Conservation (phyloP, 2,329 filamentous ascomycete genomes). For the Pezicula neosporulosa region DNA sequence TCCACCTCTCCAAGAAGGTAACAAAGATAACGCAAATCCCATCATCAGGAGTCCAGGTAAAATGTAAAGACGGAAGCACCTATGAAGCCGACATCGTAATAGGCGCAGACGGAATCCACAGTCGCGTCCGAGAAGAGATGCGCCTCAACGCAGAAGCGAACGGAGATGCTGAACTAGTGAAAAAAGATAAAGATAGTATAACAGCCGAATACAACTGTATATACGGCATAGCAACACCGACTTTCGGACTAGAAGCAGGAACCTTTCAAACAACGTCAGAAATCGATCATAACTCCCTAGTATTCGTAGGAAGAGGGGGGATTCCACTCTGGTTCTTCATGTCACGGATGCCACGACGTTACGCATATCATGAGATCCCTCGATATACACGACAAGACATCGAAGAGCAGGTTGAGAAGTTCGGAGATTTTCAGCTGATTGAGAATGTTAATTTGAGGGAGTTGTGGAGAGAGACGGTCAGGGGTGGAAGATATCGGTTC, state of each 20-base stretch:
- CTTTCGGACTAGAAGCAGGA: background rate
- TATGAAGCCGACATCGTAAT: slow-evolving; percentile 6
- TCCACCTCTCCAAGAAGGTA: slow-evolving; percentile 7
- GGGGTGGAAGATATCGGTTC: background rate
- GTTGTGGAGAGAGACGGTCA: background rate
- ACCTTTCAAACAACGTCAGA: background rate
- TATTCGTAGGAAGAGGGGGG: slow-evolving; percentile 1
- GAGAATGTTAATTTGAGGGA: background rate
- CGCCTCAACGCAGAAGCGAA: slow-evolving; percentile 1
- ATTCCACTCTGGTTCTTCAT: slow-evolving; percentile 3
- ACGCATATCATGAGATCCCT: slow-evolving; percentile 3
- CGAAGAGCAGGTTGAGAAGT: background rate
- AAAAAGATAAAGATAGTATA: slow-evolving; percentile 7
- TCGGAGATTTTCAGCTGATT: slow-evolving; percentile 1
- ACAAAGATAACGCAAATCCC: slow-evolving; percentile 1
- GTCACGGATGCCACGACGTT: slow-evolving; percentile 1
- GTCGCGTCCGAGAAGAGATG: slow-evolving; percentile 8
- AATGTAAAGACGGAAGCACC: slow-evolving; percentile 6
- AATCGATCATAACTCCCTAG: slow-evolving; percentile 1
- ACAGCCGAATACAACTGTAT: slow-evolving; percentile 4
- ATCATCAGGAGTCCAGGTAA: slow-evolving; percentile 4
- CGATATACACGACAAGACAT: background rate
- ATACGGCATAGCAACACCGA: slow-evolving; percentile 1
- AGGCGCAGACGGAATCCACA: slow-evolving; percentile 13
- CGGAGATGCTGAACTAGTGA: background rate